Base-by-base conservation (phyloP, 225 moss, liverwort and hornwort genomes). In the Anthoceros angustus region DNA sequence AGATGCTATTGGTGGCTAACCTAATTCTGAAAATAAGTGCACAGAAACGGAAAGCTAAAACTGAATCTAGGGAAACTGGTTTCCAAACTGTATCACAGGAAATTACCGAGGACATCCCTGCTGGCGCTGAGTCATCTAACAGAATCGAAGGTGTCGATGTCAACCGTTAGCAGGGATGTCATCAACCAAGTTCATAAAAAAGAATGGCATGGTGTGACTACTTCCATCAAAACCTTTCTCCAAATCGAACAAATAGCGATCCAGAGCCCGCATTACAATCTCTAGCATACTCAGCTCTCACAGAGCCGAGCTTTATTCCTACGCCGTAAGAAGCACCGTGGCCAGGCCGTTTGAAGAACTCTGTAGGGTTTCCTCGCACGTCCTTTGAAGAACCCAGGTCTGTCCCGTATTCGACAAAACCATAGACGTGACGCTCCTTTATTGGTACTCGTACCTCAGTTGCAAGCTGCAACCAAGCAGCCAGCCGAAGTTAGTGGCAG, bases 341-440 rank as follows among this genome's bases (percentile, higher is more conserved):
- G 65, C 86, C 84, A 69, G 86, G 78, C 65, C 86, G 77, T 67
- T 87, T 77, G 77, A 87, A 94, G 63, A 87, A 90, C 38, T 94
- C 86, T 1, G 93, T 94, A 14, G 90, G 93, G 62, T 90, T 94
- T 46, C 93, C 93, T 70, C 84, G 80, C 49, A 94, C 87, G 41
- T 94, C 93, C 73, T 94, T 94, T 49, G 86, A 90, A 77, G 87
- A 90, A 42, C 90, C 90, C 18, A 94, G 87, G 8, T 94, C 86
- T 12, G 83, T 86, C 40, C 87, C 87, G 63, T 87, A 90, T 75
- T 94, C 90, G 10, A 83, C 4, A 20, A 94, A 94, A n/a, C 80
- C 84, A 66, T 94, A 94, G 0, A 80, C 86, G 62, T 90, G 93
- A 65, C 84, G 90, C 61, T 67, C 86, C 79, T 75, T 86, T 62